Evolutionary conservation across 352 stramenopile genomes (phyloP), one percentile per base, ranked within the genome.

Genomic region (Globisporangium emineosum): DNA sequence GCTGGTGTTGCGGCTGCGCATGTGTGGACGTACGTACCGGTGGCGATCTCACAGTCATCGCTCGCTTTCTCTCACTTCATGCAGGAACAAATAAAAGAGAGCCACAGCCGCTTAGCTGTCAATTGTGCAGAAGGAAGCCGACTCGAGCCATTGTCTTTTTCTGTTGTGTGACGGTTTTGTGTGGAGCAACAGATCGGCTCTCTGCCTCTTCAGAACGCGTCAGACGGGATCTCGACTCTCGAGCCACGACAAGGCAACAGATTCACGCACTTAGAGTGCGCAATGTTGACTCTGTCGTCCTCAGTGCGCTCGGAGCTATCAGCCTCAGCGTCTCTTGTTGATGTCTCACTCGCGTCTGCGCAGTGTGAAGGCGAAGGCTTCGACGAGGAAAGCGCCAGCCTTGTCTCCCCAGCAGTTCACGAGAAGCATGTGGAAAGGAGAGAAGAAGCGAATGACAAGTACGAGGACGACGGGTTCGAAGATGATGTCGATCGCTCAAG

Each of bases 401-500:
- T 19, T 9, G 5, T 56, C n/a, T 15, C 13, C 40, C 21, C 17
- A 30, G 4, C 1, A 19, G 19, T 5, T 37, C 29, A n/a, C 30
- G 23, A 7, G 13, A 30, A 40, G 7, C 15, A 2, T 12, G 29
- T 5, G 29, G 5, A 32, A 32, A 52, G 19, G 42, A 30, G 15
- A 23, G 8, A 54, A 6, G 25, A 21, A 5, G 7, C 12, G 1
- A 13, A 5, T 10, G n/a, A 23, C 30, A 30, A 69, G 5, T 67
- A 70, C 15, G 52, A 67, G 3, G 42, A 67, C 15, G 65, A 70
- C 43, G 37, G 33, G 4, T 67, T 68, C 57, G 62, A 68, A 40
- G 53, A 55, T 19, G 52, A 63, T 3, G 30, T 23, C 12, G 40
- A 59, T 7, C 30, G 29, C 3, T 8, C 17, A 30, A 3, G 6